Base-by-base conservation (phyloP, 768 basidiomycete species). In the Kwoniella botswanensis region DNA sequence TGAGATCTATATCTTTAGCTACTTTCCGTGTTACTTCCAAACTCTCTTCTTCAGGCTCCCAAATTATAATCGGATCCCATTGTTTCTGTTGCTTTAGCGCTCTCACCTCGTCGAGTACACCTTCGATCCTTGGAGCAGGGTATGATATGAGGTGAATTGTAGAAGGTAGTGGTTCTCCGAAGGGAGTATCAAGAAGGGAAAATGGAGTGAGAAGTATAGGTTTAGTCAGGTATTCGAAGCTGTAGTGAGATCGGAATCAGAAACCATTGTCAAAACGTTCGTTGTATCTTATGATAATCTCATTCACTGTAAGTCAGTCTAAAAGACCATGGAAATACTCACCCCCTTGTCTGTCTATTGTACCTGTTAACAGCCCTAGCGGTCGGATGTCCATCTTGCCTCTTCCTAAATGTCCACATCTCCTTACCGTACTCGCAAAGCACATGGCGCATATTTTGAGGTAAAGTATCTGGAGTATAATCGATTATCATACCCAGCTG, bases 401-500 rank as follows among this genome's bases (percentile, higher is more conserved):
- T 67, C 26, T 54, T 52, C 29, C 68, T 50, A 35, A 71, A 76
- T 12, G 41, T 43, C 74, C 74, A 79, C 70, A 79, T 75, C 4
- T 75, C 74, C 9, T 61, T 26, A 1, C 77, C 77, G 44, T 73
- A 79, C 10, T 35, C 53, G 4, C 59, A 26, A 9, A 79, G 63
- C 21, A 53, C 35, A 26, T 54, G 53, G 21, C 63, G 35, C 66
- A 75, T 77, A 4, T 9, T 9, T 15, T 26, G 6, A 4, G 75
- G 68, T 3, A 79, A 57, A 21, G 74, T 68, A 6, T 43, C n/a
- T 2, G 75, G 63, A 4, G 73, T 72, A 53, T 79, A 68, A 26
- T 75, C 68, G 10, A 79, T 63, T 21, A 79, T 71, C 77, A 79
- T 76, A 7, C 77, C 77, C 15, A 79, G 58, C 50, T 54, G 22